Evolutionary conservation across 164 flowering plant genomes (phyloP), one percentile per base, ranked within the genome.

Genomic region (Magnolia changhungtana): DNA sequence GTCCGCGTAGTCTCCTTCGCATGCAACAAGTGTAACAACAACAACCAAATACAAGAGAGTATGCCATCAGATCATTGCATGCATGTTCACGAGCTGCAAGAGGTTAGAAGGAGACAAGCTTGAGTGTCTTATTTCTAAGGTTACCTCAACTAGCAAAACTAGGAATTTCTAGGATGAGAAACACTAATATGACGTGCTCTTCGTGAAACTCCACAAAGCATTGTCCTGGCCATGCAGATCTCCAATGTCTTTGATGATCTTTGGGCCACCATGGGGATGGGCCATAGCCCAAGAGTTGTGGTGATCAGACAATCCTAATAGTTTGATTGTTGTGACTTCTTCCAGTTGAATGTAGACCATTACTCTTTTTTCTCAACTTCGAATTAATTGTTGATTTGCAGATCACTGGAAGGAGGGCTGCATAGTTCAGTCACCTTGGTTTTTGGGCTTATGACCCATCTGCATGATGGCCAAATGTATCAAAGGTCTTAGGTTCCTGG

Each of bases 1-100:
- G 67, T 64, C 80, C 67, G 16, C 91, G 82, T 55, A 87, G 76
- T 71, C 84, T 85, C 51, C 76, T 70, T 74, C 91, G 85, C 37
- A 85, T 55, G 69, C 84, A 84, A 74, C 88, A 83, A 76, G 85
- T 85, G 78, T 88, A 88, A 69, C 89, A 88, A 80, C 88, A 88
- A 52, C 91, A 87, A 16, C 81, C 75, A 13, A 74, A 64, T 18
- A 84, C 23, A 13, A 88, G n/a, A 27, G 87, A 80, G 65, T 80
- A 88, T 23, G 86, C 81, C 81, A 82, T 79, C n/a, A 88, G 67
- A 45, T 84, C 83, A 69, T 78, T 80, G 27, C 74, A 63, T 61
- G 87, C 88, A 58, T 52, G 68, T 13, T 78, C 84, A 24, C 80
- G 78, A 77, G 89, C 90, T 85, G 86, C 61, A 50, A n/a, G 23